Conservation (phyloP, 176 grass and related monocot genomes). For the Ensete ventricosum region DNA sequence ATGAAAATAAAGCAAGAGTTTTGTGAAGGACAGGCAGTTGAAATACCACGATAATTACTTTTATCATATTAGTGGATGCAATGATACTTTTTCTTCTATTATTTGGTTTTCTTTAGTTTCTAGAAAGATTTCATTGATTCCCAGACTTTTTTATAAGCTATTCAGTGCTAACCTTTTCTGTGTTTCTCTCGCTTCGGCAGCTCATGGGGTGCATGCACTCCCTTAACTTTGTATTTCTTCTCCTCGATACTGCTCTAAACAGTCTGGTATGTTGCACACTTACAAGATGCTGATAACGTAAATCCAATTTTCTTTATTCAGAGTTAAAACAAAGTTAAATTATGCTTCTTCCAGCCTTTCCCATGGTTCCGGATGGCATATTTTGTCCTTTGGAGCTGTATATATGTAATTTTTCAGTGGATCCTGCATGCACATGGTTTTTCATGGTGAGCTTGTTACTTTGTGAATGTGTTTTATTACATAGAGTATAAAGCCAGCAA, state of each 20-base stretch:
- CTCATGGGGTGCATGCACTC: slow-evolving; percentile 23
- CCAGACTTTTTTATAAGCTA: no score
- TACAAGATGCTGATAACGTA: neutral
- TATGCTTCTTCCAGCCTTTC: slow-evolving; percentile 26
- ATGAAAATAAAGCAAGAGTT: neutral
- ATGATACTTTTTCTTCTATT: neutral
- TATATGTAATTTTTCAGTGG: slow-evolving; percentile 48
- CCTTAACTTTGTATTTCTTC: slow-evolving; percentile 16
- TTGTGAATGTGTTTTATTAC: neutral
- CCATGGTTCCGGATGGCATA: slow-evolving; percentile 46
- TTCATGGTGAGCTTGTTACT: slow-evolving; percentile 34
- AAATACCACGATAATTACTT: neutral
- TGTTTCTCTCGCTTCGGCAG: neutral
- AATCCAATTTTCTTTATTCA: slow-evolving; percentile 9
- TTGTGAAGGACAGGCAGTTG: neutral
- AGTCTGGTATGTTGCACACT: slow-evolving; percentile 1
- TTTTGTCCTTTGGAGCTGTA: slow-evolving; percentile 50
- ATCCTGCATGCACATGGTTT: slow-evolving; percentile 41
- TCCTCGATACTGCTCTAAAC: slow-evolving; percentile 21
- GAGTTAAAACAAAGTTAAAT: neutral
- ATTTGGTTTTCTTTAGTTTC: neutral
- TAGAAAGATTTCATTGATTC: neutral
- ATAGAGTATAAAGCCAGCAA: neutral
- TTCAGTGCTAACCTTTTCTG: neutral
- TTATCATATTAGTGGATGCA: neutral